Evolutionary conservation across 148 eudicot species (phyloP).

Genomic region (Gaultheria prostrata): DNA sequence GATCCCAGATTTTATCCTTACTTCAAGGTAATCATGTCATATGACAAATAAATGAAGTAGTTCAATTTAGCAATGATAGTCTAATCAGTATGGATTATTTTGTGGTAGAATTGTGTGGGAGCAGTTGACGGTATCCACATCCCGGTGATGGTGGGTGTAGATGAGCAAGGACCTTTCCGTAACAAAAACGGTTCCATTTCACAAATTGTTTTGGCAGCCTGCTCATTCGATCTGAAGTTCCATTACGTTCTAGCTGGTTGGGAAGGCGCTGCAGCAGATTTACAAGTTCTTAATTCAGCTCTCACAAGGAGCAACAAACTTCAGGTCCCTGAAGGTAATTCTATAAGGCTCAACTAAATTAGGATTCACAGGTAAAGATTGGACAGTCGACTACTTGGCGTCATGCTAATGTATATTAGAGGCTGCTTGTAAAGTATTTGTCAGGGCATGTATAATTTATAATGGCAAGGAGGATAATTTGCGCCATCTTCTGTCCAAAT

Average conservation of each 20-base stretch:
- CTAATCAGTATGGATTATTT: constrained; percentile 8
- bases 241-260: constrained; percentile 48
- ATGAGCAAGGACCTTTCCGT: constrained; percentile 48
- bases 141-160: constrained; percentile 38
- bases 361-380: background rate
- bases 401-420: background rate
- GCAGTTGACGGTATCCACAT: constrained; percentile 42
- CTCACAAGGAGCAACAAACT: constrained; percentile 37
- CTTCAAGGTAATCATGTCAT: constrained; percentile 28
- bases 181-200: constrained; percentile 35
- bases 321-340: constrained; percentile 43
- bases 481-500: background rate
- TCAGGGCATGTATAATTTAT: background rate
- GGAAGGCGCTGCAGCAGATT: constrained; percentile 45
- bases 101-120: constrained; percentile 43
- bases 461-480: background rate
- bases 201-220: constrained; percentile 40
- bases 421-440: background rate
- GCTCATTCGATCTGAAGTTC: constrained; percentile 47
- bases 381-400: background rate
- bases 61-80: constrained; percentile 7
- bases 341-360: background rate
- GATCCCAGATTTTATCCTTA: constrained; percentile 47
- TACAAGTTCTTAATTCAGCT: constrained; percentile 37
- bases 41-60: background rate